Evolutionary conservation across 75 land plant genomes (phyloP), one percentile per base, ranked within the genome.

Genomic region (Pseudotsuga menziesii): DNA sequence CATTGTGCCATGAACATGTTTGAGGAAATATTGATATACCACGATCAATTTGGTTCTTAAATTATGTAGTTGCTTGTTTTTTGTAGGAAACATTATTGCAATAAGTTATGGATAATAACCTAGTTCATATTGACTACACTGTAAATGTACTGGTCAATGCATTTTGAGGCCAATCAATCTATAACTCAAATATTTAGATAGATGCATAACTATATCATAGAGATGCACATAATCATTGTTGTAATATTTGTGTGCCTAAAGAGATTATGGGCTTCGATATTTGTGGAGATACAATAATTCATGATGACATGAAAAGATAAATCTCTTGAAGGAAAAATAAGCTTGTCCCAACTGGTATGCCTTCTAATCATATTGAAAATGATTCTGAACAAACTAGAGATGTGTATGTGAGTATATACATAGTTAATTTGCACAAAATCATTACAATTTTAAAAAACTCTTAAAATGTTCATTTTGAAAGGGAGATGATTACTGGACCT

Each of bases 71-170:
- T 72, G 27, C 4, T 56, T 80, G 4, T 92, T 95, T 66, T 56
- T 57, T 81, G 60, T 77, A 93, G 96, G 96, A 91, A 61, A 77
- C 85, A 26, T 73, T 88, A 11, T 7, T 91, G 44, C 32, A 29
- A 1, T 80, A 78, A 83, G 95, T 87, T 20, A 79, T 87, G 11
- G 57, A 84, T 75, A 77, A 78, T 78, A 78, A 77, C 76, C 81
- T 89, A n/a, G n/a, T n/a, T 19, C 78, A 83, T 22, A 87, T 88
- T 58, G 93, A 93, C 56, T 93, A 93, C 77, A 82, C 88, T 13
- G 56, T 93, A 9, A 88, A 87, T 89, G 93, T 91, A 29, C 32
- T 29, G 32, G 32, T 29, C 0, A 29, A 29, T 29, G 32, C 32
- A 29, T 29, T 29, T 29, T 1, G 32, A 29, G 32, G 32, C 32